Conservation (phyloP, 2,329 filamentous ascomycete species). For the Fusarium euwallaceae region DNA sequence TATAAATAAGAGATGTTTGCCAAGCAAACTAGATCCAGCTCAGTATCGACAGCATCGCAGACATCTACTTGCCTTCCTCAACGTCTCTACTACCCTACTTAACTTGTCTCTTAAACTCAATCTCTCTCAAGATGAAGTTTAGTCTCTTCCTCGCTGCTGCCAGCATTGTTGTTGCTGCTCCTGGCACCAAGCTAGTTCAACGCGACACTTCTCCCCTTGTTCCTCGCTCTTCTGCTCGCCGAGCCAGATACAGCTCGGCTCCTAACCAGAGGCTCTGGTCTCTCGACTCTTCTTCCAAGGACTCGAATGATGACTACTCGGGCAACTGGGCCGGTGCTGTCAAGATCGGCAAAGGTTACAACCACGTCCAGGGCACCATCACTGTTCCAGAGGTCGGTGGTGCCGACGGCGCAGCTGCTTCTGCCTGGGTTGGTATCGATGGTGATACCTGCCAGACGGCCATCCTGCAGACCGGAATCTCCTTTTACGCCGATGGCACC, state of each 20-base stretch:
- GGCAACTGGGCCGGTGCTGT: slow-evolving; percentile 50
- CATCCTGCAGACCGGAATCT: slow-evolving; percentile 59
- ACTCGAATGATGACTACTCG: slow-evolving; percentile 40
- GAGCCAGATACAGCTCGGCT: slow-evolving; percentile 20
- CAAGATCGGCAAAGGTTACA: slow-evolving; percentile 44
- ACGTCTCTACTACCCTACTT: neutral
- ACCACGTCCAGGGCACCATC: slow-evolving; percentile 47
- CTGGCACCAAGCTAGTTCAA: slow-evolving; percentile 5
- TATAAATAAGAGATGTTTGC: neutral
- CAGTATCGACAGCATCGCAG: slow-evolving; percentile 4
- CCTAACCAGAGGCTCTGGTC: slow-evolving; percentile 28
- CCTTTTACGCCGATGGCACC: slow-evolving; percentile 53
- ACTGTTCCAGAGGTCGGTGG: slow-evolving; percentile 45
- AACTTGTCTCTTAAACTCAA: neutral
- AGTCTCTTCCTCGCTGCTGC: slow-evolving; percentile 8
- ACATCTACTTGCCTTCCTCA: neutral
- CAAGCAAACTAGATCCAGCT: neutral
- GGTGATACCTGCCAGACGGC: slow-evolving; percentile 58
- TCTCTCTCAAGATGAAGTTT: slow-evolving; percentile 11
- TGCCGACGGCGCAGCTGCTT: slow-evolving; percentile 26
- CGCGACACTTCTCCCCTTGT: slow-evolving; percentile 12
- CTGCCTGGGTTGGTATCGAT: slow-evolving; percentile 63
- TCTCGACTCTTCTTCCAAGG: slow-evolving; percentile 5
- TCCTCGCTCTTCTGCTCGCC: slow-evolving; percentile 13
- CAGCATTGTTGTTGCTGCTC: slow-evolving; percentile 14